Base-by-base conservation (phyloP, 75 land plant genomes). In the Cupressus sempervirens region DNA sequence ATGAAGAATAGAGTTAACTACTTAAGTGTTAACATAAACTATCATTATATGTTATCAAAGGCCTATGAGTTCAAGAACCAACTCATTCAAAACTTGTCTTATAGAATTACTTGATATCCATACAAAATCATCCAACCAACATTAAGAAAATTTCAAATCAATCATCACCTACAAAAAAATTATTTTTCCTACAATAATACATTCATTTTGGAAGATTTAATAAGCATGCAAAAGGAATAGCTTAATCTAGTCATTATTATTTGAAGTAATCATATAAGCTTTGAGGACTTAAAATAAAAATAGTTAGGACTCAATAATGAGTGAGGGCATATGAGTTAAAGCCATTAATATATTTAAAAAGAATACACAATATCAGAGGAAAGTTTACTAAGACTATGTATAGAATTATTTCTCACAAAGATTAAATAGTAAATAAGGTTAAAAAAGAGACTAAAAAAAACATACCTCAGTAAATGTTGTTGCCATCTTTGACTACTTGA, bases 381-480 rank as follows among this genome's bases (percentile, higher is more conserved):
- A n/a, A n/a, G n/a, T n/a, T n/a, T n/a, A n/a, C n/a, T n/a, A n/a
- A n/a, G n/a, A n/a, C n/a, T n/a, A n/a, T n/a, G n/a, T n/a, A n/a
- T n/a, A n/a, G n/a, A n/a, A n/a, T n/a, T n/a, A n/a, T n/a, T n/a
- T n/a, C n/a, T n/a, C n/a, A n/a, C n/a, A n/a, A n/a, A n/a, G n/a
- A n/a, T n/a, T n/a, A n/a, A n/a, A n/a, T n/a, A n/a, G n/a, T n/a
- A n/a, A n/a, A n/a, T 41, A 80, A 73, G 36, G 1, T 76, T 54
- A 48, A 43, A 0, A 68, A 56, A 41, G 65, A 86, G 30, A 76
- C 52, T 23, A 65, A 83, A 40, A 13, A 23, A 38, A 41, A 67
- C 26, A 11, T 84, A 96, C 99, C 96, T 96, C 98, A 87, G 91
- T 87, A 89, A 96, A 96, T 40, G 95, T 90, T 85, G 96, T 86